phyloP scores from a whole-genome alignment of 345 rosid genomes.

The Euphorbia peplus region DNA sequence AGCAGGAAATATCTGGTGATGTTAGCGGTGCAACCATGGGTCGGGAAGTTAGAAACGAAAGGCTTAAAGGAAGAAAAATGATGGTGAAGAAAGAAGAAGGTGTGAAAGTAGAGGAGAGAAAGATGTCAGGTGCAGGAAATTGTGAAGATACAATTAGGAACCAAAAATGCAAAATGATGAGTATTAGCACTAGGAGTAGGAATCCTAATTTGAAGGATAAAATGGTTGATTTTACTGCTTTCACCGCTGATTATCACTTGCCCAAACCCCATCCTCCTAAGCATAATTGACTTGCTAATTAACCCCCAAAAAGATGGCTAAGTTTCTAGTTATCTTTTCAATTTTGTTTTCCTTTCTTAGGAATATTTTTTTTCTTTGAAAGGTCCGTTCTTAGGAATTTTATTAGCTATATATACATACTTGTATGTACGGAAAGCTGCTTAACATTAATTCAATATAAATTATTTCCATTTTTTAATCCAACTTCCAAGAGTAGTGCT shows the following conservation, averaged over 20 bases:
- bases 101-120: slow-evolving; percentile 2
- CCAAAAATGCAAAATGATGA: not conserved
- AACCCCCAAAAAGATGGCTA: slow-evolving; percentile 6
- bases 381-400: too few relatives aligned
- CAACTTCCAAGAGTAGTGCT: too few relatives aligned
- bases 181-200: not conserved
- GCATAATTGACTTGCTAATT: slow-evolving; percentile 35
- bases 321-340: slow-evolving; percentile 3
- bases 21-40: not conserved
- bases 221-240: slow-evolving; percentile 39
- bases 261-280: slow-evolving; percentile 55
- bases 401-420: slow-evolving; percentile 3
- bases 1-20: slow-evolving; percentile 14
- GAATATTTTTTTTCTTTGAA: too few relatives aligned
- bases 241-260: slow-evolving; percentile 49
- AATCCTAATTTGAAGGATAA: slow-evolving; percentile 10
- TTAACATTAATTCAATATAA: slow-evolving; percentile 3
- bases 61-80: slow-evolving; percentile 29
- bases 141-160: slow-evolving; percentile 13
- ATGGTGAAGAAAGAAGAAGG: slow-evolving; percentile 19
- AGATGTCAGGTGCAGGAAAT: slow-evolving; percentile 32
- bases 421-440: slow-evolving; percentile 6
- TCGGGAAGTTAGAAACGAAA: slow-evolving; percentile 7
- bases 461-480: not conserved
- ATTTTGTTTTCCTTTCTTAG: slow-evolving; percentile 11